Conservation (phyloP, 768 basidiomycete species). For the Russula sp. region DNA sequence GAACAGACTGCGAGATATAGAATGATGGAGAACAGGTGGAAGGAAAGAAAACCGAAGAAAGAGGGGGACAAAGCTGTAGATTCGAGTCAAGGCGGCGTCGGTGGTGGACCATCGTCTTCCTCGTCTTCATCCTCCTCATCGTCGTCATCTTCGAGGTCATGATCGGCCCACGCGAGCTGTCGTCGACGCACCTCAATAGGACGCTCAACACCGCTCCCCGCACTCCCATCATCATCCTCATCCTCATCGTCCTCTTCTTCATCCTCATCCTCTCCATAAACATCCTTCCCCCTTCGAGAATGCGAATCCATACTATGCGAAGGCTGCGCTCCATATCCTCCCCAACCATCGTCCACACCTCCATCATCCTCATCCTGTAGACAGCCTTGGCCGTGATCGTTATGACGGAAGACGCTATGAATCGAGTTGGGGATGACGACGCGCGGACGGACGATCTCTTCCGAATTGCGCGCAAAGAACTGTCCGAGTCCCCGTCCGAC, state of each 20-base stretch:
- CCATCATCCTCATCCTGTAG: background rate
- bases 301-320: background rate
- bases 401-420: background rate
- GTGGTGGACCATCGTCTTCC: background rate
- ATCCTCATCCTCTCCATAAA: background rate
- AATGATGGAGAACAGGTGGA: background rate
- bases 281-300: background rate
- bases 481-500: conserved; percentile 29
- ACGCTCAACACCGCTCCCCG: conserved; percentile 1
- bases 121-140: background rate
- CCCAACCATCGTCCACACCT: background rate
- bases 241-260: conserved; percentile 10
- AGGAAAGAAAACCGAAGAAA: background rate
- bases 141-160: conserved; percentile 13
- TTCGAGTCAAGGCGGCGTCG: background rate
- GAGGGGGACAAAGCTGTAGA: background rate
- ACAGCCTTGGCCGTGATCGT: background rate
- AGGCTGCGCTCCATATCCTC: background rate
- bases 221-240: background rate
- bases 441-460: conserved; percentile 17
- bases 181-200: conserved; percentile 30
- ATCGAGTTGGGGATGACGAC: background rate
- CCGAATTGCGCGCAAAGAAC: conserved; percentile 31
- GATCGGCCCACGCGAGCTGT: conserved; percentile 25
- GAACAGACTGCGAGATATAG: background rate